Evolutionary conservation across 768 basidiomycete species (phyloP), one percentile per base, ranked within the genome.

Genomic region (Mycena indigotica): DNA sequence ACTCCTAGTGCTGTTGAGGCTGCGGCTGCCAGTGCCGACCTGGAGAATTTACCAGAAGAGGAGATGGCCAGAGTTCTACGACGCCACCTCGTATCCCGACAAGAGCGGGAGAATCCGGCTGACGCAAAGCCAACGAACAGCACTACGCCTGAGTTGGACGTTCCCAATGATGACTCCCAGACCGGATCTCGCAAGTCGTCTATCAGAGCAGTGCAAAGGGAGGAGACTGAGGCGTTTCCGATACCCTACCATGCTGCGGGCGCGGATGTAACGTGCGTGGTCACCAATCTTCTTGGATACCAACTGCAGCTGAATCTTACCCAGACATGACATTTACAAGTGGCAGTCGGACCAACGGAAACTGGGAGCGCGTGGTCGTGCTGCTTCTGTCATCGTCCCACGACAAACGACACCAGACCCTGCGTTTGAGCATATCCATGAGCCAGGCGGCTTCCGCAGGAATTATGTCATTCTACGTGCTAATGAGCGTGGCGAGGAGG

Each of bases 241-340:
- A 87, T 96, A 41, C 89, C 89, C 1, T 96, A 93, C 69, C 78
- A 93, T 72, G 87, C 90, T 3, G 87, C 84, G 17, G 95, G 95
- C 28, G 93, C 89, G 25, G 95, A 97, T 68, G 85, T 95, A 59
- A 97, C 95, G 93, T 95, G 78, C 78, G 93, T 83, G 32, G 52
- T 32, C 28, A 29, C 16, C 32, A n/a, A 53, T 62, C 51, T 35
- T 10, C 38, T 44, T 67, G 57, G 66, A 51, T 35, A 51, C 49
- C 57, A 49, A 10, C 60, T 54, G 39, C 24, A 60, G 32, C 26
- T 44, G 59, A 48, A n/a, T n/a, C 35, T 44, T 19, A 44, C 56
- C n/a, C 61, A 91, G 89, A 17, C 94, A 96, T 67, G 88, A 88
- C 61, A 89, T 98, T 38, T 98, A 97, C 79, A 98, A 97, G 74